Conservation (phyloP, 2,329 filamentous ascomycete genomes). For the Penicillium sclerotiorum region DNA sequence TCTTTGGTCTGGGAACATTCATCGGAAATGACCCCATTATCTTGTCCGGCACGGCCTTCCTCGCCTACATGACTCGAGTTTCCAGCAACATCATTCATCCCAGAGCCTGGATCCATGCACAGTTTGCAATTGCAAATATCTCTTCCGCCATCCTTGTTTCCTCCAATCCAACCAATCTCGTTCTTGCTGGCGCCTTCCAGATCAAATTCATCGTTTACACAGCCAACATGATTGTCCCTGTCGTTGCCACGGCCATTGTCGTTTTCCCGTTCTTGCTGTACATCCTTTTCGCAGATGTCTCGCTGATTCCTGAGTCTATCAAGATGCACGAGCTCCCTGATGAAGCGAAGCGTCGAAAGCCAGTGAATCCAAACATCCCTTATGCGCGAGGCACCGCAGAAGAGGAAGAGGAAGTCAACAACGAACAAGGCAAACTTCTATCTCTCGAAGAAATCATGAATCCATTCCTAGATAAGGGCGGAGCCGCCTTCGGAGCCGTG, state of each 20-base stretch:
- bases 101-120: slow-evolving; percentile 71
- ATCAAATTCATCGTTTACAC: slow-evolving; percentile 75
- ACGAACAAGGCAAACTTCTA: slow-evolving; percentile 57
- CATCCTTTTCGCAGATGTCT: slow-evolving; percentile 66
- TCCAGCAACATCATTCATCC: slow-evolving; percentile 73
- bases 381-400: slow-evolving; percentile 60
- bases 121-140: slow-evolving; percentile 73
- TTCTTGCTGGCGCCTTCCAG: slow-evolving; percentile 70
- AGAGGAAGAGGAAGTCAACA: slow-evolving; percentile 53
- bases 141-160: slow-evolving; percentile 75
- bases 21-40: slow-evolving; percentile 78
- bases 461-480: slow-evolving; percentile 68
- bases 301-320: slow-evolving; percentile 67
- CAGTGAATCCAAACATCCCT: slow-evolving; percentile 74
- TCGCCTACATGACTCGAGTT: slow-evolving; percentile 76
- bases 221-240: slow-evolving; percentile 75
- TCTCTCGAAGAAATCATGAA: slow-evolving; percentile 75
- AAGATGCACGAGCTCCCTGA: slow-evolving; percentile 68
- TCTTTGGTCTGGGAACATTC: slow-evolving; percentile 67
- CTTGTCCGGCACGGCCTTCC: slow-evolving; percentile 71
- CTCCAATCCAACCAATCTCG: slow-evolving; percentile 76
- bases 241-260: slow-evolving; percentile 67
- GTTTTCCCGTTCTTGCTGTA: slow-evolving; percentile 72
- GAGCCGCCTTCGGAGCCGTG: slow-evolving; percentile 65
- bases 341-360: slow-evolving; percentile 57